These are phyloP conservation scores for Carex littledalei DNA, from an alignment of 176 grass and related monocot species.

Conservation along the genomic window DNA sequence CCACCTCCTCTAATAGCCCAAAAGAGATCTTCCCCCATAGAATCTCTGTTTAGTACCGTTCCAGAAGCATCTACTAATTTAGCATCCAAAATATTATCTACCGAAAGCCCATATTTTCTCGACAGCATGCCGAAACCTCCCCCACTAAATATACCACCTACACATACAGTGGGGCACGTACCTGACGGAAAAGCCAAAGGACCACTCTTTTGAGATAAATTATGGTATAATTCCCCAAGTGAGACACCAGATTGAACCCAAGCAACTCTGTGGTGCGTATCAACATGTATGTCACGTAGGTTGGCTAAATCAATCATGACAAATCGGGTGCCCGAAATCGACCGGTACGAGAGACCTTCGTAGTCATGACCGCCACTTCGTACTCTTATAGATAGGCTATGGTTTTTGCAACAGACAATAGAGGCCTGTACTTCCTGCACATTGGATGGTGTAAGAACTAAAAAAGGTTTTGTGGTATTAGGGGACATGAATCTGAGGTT, in stretches of 20 bases:
- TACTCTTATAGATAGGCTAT: conserved; percentile 35
- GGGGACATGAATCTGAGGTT: conserved; percentile 63
- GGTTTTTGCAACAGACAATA: conserved; percentile 37
- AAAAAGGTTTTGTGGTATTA: conserved; percentile 26
- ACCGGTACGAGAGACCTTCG: conserved; percentile 27
- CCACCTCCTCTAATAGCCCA: conserved; percentile 55
- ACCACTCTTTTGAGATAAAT: conserved; percentile 7
- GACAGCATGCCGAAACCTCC: conserved; percentile 46
- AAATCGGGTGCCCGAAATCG: background rate
- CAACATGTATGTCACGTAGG: background rate
- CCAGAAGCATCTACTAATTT: conserved; percentile 36
- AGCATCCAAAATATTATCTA: conserved; percentile 59
- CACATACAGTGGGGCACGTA: conserved; percentile 47
- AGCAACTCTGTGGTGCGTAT: conserved; percentile 2
- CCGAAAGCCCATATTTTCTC: conserved; percentile 42
- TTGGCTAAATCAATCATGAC: conserved; percentile 20
- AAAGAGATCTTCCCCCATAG: conserved; percentile 36
- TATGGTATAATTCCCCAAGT: conserved; percentile 53
- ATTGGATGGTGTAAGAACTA: conserved; percentile 38
- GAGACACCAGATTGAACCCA: conserved; percentile 60
- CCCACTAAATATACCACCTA: conserved; percentile 54
- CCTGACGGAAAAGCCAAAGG: conserved; percentile 39
- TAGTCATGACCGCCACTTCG: conserved; percentile 57
- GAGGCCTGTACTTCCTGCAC: conserved; percentile 30
- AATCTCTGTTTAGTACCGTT: conserved; percentile 40